Base-by-base conservation (phyloP, 1,284 basidiomycete species). In the Ganoderma lucidum region DNA sequence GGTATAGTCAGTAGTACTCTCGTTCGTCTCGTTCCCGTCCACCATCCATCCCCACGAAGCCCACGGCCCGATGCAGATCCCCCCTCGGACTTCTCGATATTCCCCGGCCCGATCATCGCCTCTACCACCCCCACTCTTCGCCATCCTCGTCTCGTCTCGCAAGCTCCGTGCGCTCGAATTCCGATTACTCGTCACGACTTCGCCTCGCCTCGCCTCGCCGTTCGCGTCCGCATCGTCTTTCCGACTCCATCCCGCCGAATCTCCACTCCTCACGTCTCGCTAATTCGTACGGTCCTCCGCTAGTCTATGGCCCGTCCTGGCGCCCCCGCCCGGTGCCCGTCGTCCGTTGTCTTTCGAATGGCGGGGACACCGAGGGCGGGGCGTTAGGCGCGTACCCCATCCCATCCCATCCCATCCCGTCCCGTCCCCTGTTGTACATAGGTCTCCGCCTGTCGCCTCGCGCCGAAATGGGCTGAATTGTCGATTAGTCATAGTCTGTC, bases 1-100 rank as follows among this genome's bases (percentile, higher is more conserved):
- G 53, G 37, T 44, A 53, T 55, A 63, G 59, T 8, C 45, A 67
- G 70, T 69, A 67, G 59, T 64, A 53, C 28, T 3, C 37, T 56
- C 37, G 35, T 42, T 62, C 45, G 45, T 41, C 19, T 66, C 44
- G 37, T 42, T 32, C 19, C 44, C 53, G 15, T 41, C 51, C 42
- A 39, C 64, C 28, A 32, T n/a, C 12, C n/a, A 28, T 60, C 28
- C 48, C 60, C 48, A 23, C 51, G 19, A 44, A 53, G 17, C 60
- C 23, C 45, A 35, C 39, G 51, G 17, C 60, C 19, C 30, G 35
- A 39, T 39, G 19, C 56, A 17, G 35, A 59, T 44, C 37, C 41
- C 35, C n/a, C 35, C 37, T 37, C 8, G 59, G 59, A 61, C 59
- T 61, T 42, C 12, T 41, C 41, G 59, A 39, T 59, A 59, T 23